These are phyloP conservation scores for Xerocomellus intermedius DNA, from an alignment of 768 basidiomycete genomes.

Conservation along the genomic window DNA sequence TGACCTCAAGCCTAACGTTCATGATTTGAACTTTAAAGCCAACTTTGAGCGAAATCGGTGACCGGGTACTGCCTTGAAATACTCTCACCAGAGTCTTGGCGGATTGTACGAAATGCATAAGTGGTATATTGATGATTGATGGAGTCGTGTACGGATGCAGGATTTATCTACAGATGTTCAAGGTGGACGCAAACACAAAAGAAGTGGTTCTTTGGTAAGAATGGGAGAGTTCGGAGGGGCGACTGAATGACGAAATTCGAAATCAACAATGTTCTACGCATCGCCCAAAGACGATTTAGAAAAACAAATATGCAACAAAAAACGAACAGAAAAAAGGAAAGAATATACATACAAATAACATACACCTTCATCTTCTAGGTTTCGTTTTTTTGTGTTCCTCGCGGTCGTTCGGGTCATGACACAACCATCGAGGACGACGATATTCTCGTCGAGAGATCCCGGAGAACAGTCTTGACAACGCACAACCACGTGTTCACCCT, in stretches of 20 bases:
- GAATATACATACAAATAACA: slow-evolving; percentile 36
- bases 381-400: neutral
- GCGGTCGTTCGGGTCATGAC: slow-evolving; percentile 12
- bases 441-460: slow-evolving; percentile 43
- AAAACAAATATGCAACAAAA: slow-evolving; percentile 11
- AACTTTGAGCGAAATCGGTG: no score
- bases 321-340: neutral
- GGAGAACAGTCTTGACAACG: slow-evolving; percentile 62
- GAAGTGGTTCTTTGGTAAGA: neutral
- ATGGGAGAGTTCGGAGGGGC: neutral
- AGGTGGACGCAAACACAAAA: slow-evolving; percentile 4
- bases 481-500: slow-evolving; percentile 56
- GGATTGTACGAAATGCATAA: slow-evolving; percentile 4
- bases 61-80: no score
- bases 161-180: slow-evolving; percentile 20
- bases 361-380: slow-evolving; percentile 18
- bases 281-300: neutral
- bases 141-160: slow-evolving; percentile 12
- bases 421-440: slow-evolving; percentile 3
- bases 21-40: no score
- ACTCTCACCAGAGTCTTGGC: no score
- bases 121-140: neutral
- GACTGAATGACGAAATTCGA: slow-evolving; percentile 9
- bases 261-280: neutral
- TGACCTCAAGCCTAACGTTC: no score